Percentiles rank a stretch among this genome's conserved stretches.
These are phyloP conservation scores for Colletotrichum somersetense DNA, from an alignment of 2,329 filamentous ascomycete genomes.

Conservation along the genomic window DNA sequence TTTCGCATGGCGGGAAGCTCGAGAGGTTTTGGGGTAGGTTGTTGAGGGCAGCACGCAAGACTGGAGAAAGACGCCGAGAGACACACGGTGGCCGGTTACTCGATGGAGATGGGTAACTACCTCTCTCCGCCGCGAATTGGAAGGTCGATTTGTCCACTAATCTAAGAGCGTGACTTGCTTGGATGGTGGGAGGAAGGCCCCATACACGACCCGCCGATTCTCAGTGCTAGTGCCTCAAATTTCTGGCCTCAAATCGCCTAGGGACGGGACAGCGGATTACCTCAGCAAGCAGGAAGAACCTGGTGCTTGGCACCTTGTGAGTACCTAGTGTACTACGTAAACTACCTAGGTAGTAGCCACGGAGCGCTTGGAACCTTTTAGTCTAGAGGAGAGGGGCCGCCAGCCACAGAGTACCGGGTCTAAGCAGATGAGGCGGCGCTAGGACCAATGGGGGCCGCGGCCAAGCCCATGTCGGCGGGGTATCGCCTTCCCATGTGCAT, in stretches of 20 bases:
- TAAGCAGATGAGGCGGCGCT: conserved; percentile 16
- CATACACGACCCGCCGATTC: conserved; percentile 37
- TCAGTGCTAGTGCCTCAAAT: conserved; percentile 30
- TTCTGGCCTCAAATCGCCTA: conserved; percentile 37
- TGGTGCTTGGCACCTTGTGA: neutral
- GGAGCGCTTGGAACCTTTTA: neutral
- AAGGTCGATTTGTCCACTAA: conserved; percentile 41
- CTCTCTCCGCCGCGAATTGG: conserved; percentile 38
- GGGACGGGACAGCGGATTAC: conserved; percentile 26
- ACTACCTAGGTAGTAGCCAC: neutral
- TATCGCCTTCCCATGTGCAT: conserved; percentile 31
- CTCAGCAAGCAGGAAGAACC: conserved; percentile 36
- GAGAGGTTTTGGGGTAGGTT: conserved; percentile 3
- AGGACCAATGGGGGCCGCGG: conserved; percentile 26
- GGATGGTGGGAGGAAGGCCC: conserved; percentile 40
- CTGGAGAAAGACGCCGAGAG: conserved; percentile 1
- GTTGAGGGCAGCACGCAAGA: conserved; percentile 27
- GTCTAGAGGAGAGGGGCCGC: neutral
- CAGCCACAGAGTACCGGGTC: conserved; percentile 20
- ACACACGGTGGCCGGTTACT: conserved; percentile 31
- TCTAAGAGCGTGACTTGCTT: conserved; percentile 41
- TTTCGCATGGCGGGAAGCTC: conserved; percentile 46
- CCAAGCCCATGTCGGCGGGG: conserved; percentile 31
- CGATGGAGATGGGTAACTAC: conserved; percentile 33
- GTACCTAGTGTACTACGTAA: too few species aligned